Percentiles rank a stretch among this genome's conserved stretches.
Evolutionary conservation across 108 stramenopile genomes (phyloP).

Genomic region (Nannochloropsis granulata): DNA sequence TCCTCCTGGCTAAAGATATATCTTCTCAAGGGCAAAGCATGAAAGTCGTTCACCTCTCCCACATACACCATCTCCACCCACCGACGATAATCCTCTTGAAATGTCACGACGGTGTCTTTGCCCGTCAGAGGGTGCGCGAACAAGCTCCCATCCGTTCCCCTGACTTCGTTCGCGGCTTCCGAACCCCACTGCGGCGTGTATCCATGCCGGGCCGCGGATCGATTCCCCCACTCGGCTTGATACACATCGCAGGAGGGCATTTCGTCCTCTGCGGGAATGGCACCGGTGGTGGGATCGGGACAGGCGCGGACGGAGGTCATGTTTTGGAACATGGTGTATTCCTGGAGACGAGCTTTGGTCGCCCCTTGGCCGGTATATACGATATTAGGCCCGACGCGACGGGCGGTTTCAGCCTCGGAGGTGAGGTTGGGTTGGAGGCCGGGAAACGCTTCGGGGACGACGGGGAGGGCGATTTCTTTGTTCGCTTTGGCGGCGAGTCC

Average conservation of each 20-base stretch:
- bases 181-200: neutral
- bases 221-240: neutral
- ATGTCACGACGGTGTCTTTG: neutral
- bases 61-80: neutral
- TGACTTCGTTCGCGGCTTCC: neutral
- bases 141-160: neutral
- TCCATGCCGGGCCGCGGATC: neutral
- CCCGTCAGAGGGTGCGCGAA: neutral
- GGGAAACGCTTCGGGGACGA: neutral
- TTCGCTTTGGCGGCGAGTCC: neutral
- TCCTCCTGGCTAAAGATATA: neutral
- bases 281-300: neutral
- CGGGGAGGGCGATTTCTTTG: neutral
- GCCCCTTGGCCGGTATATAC: neutral
- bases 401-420: neutral
- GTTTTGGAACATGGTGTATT: neutral
- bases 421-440: neutral
- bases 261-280: neutral
- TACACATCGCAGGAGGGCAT: neutral
- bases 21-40: neutral
- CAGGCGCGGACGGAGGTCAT: neutral
- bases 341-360: neutral
- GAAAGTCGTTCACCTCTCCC: neutral
- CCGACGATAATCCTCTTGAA: neutral
- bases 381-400: neutral